Evolutionary conservation across 441 rosid genomes (phyloP).

Genomic region (Mallotus japonicus): DNA sequence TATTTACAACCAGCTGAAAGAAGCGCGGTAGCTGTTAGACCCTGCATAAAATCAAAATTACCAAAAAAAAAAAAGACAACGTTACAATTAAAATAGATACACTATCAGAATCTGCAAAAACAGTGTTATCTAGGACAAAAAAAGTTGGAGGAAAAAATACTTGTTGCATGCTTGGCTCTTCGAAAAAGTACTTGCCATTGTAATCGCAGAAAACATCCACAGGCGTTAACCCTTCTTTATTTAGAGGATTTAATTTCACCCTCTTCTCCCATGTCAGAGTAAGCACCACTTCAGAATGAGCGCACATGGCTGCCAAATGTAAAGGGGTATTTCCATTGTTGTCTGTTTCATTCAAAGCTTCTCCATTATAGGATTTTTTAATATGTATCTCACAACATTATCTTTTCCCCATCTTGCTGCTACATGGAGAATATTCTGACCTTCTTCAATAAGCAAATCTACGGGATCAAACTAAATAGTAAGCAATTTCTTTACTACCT

Average conservation of each 20-base stretch:
- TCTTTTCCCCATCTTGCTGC: too few relatives aligned
- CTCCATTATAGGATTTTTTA: not conserved
- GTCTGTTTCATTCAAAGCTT: slow-evolving; percentile 27
- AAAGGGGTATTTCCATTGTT: slow-evolving; percentile 35
- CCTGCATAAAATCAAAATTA: not conserved
- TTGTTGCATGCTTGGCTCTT: not conserved
- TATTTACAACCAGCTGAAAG: not conserved
- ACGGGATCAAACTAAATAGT: slow-evolving; percentile 17
- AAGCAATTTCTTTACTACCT: too few relatives aligned
- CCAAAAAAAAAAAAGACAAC: not conserved
- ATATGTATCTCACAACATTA: not conserved
- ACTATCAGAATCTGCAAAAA: not conserved
- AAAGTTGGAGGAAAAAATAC: not conserved
- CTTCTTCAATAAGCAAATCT: too few relatives aligned
- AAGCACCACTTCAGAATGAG: not conserved
- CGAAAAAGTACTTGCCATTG: not conserved
- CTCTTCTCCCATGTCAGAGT: not conserved
- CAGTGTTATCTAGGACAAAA: not conserved
- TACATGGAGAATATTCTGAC: too few relatives aligned
- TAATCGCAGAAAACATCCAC: not conserved
- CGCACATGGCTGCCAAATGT: slow-evolving; percentile 30
- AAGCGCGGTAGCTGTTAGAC: not conserved
- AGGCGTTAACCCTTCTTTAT: slow-evolving; percentile 20
- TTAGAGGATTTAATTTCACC: not conserved
- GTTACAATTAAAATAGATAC: not conserved